phyloP scores from a whole-genome alignment of 176 grass and related monocot species.

The Oryza glumipatula region DNA sequence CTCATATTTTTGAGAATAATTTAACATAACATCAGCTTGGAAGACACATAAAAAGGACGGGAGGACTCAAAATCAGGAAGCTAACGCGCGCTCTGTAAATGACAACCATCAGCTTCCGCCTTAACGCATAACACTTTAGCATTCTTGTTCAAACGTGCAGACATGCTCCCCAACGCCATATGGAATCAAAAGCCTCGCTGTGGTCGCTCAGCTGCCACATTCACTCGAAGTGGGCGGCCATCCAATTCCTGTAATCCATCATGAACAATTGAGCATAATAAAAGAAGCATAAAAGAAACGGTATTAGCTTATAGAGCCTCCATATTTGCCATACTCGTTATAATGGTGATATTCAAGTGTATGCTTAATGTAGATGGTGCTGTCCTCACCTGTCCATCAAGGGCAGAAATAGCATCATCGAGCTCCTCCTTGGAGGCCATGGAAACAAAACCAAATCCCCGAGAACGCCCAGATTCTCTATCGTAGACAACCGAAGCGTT shows the following conservation, averaged over 20 bases:
- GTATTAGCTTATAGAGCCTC: background rate
- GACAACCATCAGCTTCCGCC: conserved; percentile 19
- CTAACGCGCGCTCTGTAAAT: conserved; percentile 21
- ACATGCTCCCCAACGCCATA: background rate
- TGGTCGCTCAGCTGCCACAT: conserved; percentile 69
- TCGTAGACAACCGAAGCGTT: conserved; percentile 66
- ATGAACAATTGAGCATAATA: background rate
- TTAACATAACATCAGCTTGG: conserved; percentile 29
- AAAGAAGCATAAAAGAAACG: background rate
- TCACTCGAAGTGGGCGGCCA: conserved; percentile 75
- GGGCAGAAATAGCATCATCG: conserved; percentile 81
- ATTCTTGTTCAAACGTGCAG: conserved; percentile 19
- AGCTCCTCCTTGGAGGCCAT: conserved; percentile 85
- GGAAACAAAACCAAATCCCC: conserved; percentile 87
- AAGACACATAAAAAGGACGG: conserved; percentile 8
- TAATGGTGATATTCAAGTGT: background rate
- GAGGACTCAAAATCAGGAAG: conserved; percentile 35
- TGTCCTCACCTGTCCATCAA: conserved; percentile 83
- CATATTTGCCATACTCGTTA: background rate
- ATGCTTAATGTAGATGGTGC: background rate
- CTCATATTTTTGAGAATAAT: conserved; percentile 32
- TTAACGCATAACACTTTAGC: background rate
- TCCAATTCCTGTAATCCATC: conserved; percentile 59
- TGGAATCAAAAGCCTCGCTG: conserved; percentile 55
- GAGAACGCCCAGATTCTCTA: conserved; percentile 82